Base-by-base conservation (phyloP, 129 eudicot species). In the Tagetes patula region DNA sequence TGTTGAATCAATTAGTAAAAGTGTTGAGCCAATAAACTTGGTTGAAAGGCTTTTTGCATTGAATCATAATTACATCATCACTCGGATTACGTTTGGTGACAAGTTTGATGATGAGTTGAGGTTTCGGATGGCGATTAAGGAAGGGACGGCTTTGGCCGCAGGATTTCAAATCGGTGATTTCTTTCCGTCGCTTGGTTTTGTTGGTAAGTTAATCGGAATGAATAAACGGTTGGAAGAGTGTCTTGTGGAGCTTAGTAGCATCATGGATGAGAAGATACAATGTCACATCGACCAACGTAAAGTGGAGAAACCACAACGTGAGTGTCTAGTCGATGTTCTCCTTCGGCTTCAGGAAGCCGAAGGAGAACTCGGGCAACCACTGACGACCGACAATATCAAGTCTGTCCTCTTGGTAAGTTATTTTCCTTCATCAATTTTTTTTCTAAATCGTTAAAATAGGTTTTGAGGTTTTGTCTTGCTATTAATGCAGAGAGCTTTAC, bases 141-240 rank as follows among this genome's bases (percentile, higher is more conserved):
- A 43, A 32, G 80, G 40, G n/a, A 56, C 73, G 1, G 45, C 7
- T 7, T 76, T 76, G 74, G 74, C 49, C 2, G 80, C 74, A 0
- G 80, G 80, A 56, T 76, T 76, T 66, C 80, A 75, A 49, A 64
- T 75, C 0, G 80, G 80, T 1, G 80, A 75, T 75, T 75, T 75
- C 80, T 76, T 76, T 45, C 80, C 80, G 10, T 67, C 74, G 0
- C 80, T 76, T 55, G 74, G 80, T 56, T 76, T 76, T 14, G 52
- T 76, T 3, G 80, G 68, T 14, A 76, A n/a, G n/a, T n/a, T n/a
- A n/a, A n/a, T n/a, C n/a, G n/a, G n/a, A n/a, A n/a, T n/a, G n/a
- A n/a, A n/a, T n/a, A n/a, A n/a, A n/a, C n/a, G n/a, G n/a, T n/a
- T n/a, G n/a, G n/a, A n/a, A n/a, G n/a, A n/a, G n/a, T n/a, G n/a